Conservation (phyloP, 139 green algal genomes). For the Zygnema cylindricum region DNA sequence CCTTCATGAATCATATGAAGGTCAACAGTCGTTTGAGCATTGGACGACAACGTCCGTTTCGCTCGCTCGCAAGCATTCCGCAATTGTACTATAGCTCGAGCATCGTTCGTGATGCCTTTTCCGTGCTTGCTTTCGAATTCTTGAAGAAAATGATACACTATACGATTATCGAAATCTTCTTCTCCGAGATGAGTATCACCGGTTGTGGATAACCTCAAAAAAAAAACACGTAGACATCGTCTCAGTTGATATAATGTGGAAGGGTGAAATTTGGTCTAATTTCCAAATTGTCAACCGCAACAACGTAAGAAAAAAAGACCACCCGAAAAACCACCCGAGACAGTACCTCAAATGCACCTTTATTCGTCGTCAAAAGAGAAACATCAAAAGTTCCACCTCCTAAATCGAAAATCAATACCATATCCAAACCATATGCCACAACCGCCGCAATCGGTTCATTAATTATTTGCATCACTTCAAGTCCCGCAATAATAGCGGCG, state of each 20-base stretch:
- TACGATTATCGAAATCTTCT: conserved; percentile 97
- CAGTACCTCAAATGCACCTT: conserved; percentile 97
- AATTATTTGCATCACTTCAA: conserved; percentile 92
- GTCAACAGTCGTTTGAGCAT: conserved; percentile 93
- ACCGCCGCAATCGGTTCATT: conserved; percentile 98
- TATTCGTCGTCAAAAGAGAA: conserved; percentile 93
- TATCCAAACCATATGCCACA: conserved; percentile 82
- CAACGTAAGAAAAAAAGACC: too few species aligned
- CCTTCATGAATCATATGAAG: conserved; percentile 97
- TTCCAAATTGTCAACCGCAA: background rate
- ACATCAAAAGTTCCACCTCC: conserved; percentile 69
- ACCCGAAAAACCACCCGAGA: too few species aligned
- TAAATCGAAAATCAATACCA: conserved; percentile 89
- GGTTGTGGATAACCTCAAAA: conserved; percentile 92
- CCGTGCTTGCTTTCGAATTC: conserved; percentile 76
- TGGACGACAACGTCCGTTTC: conserved; percentile 88
- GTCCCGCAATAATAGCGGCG: conserved; percentile 57
- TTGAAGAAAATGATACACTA: conserved; percentile 83
- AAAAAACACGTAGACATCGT: too few species aligned
- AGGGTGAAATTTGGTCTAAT: too few species aligned
- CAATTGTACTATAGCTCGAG: conserved; percentile 77
- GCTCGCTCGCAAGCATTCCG: conserved; percentile 90
- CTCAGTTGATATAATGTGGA: too few species aligned
- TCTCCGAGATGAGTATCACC: conserved; percentile 97
- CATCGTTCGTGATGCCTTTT: conserved; percentile 92